A percentile compares a stretch with the other conserved stretches of the same genome.
These are phyloP conservation scores for Eucalyptus pauciflora DNA, from an alignment of 345 rosid genomes.

Conservation along the genomic window DNA sequence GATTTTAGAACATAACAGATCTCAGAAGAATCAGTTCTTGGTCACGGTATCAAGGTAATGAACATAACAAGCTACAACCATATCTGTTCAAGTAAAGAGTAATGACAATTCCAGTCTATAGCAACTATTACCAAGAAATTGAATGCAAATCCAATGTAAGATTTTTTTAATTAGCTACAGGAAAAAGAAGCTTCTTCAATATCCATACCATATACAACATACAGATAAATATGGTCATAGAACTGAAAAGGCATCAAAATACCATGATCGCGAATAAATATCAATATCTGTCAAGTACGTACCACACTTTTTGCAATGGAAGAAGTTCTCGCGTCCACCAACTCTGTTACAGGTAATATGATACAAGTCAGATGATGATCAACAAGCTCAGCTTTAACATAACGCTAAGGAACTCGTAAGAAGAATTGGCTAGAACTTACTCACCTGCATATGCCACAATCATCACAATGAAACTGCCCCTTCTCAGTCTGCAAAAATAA, in stretches of 20 bases:
- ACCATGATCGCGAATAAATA: not conserved
- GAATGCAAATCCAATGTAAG: not conserved
- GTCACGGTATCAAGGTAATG: not conserved
- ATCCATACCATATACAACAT: not conserved
- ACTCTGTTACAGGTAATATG: conserved; percentile 30
- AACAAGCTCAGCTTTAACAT: not conserved
- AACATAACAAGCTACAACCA: not conserved
- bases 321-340: conserved; percentile 78
- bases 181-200: not conserved
- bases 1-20: not conserved
- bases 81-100: not conserved
- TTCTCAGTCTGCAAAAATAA: conserved; percentile 45
- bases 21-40: not conserved
- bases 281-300: conserved; percentile 1
- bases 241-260: not conserved
- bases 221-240: not conserved
- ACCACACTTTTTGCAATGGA: conserved; percentile 96
- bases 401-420: not conserved
- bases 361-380: not conserved
- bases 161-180: not conserved
- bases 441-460: conserved; percentile 96
- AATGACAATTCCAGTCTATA: not conserved
- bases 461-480: conserved; percentile 83
- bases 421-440: not conserved
- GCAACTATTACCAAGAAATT: not conserved